These are phyloP conservation scores for Salix viminalis DNA, from an alignment of 345 rosid species.

Conservation along the genomic window DNA sequence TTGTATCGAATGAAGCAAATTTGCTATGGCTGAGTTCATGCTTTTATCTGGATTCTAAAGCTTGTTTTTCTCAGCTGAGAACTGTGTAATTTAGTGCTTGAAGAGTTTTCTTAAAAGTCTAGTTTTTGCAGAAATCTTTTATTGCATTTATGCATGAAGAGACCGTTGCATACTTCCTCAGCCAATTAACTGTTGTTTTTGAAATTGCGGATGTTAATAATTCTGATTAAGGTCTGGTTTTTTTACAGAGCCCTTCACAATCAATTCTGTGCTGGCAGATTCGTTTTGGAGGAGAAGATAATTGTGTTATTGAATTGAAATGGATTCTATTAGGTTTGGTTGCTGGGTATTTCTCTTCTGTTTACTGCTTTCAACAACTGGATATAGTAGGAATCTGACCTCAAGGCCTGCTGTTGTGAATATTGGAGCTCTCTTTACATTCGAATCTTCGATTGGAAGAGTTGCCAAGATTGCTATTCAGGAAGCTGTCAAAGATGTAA, in stretches of 20 bases:
- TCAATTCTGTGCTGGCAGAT: conserved; percentile 6
- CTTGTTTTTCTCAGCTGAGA: not conserved
- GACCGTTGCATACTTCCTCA: not conserved
- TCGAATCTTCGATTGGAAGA: conserved; percentile 63
- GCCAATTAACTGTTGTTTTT: not conserved
- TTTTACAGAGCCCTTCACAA: conserved; percentile 10
- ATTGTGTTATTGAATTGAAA: conserved; percentile 18
- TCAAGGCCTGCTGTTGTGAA: conserved; percentile 61
- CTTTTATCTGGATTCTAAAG: not conserved
- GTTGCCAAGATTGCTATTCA: conserved; percentile 82
- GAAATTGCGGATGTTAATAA: not conserved
- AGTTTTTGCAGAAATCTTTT: not conserved
- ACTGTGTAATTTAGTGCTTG: not conserved
- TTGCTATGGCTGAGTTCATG: not conserved
- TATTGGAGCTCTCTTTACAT: conserved; percentile 67
- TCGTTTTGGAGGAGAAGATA: conserved; percentile 13
- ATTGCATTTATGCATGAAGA: not conserved
- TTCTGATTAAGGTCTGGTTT: conserved; percentile 1
- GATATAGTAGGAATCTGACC: conserved; percentile 37
- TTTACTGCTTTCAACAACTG: conserved; percentile 30
- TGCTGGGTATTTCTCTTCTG: conserved; percentile 29
- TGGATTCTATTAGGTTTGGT: conserved; percentile 33
- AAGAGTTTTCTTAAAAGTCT: not conserved
- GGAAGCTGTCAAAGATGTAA: conserved; percentile 88
- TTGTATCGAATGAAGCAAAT: no score